Evolutionary conservation across 495 filamentous ascomycete genomes (phyloP).

Genomic region (Parachaetomium inaequale): DNA sequence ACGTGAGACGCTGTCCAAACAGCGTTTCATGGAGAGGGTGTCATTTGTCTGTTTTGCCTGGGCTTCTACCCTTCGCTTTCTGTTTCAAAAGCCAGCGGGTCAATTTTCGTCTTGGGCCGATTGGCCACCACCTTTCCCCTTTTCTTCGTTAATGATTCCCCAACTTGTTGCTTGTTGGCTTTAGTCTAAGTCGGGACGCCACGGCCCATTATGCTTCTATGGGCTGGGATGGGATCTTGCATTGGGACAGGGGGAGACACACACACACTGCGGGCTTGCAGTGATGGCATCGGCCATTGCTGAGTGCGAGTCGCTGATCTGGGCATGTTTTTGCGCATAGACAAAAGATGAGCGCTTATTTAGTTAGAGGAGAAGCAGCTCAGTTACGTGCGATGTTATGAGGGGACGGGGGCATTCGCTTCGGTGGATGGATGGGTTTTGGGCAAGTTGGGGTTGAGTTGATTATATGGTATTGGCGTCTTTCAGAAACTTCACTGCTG

Average conservation of each 20-base stretch:
- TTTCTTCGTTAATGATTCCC: constrained; percentile 18
- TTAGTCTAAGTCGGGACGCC: not conserved
- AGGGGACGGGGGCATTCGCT: not conserved
- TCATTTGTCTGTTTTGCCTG: not conserved
- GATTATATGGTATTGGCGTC: not conserved
- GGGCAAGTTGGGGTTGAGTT: not conserved
- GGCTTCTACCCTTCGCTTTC: constrained; percentile 2
- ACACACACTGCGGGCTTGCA: not conserved
- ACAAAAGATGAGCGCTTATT: not conserved
- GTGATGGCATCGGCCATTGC: not conserved
- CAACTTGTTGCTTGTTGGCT: constrained; percentile 4
- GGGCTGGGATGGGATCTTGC: constrained; percentile 10
- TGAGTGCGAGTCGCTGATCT: not conserved
- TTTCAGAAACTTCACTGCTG: no score
- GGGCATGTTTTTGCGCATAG: constrained; percentile 10
- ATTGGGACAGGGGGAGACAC: constrained; percentile 5
- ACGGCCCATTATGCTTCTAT: not conserved
- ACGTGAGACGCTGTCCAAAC: not conserved
- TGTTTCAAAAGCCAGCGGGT: not conserved
- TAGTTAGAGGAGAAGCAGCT: not conserved
- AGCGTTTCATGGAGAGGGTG: not conserved
- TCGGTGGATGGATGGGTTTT: not conserved
- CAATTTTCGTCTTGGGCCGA: not conserved
- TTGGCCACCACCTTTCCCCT: not conserved
- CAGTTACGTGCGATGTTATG: not conserved